Base-by-base conservation (phyloP, 2,329 filamentous ascomycete species). In the Xylogone sp. region DNA sequence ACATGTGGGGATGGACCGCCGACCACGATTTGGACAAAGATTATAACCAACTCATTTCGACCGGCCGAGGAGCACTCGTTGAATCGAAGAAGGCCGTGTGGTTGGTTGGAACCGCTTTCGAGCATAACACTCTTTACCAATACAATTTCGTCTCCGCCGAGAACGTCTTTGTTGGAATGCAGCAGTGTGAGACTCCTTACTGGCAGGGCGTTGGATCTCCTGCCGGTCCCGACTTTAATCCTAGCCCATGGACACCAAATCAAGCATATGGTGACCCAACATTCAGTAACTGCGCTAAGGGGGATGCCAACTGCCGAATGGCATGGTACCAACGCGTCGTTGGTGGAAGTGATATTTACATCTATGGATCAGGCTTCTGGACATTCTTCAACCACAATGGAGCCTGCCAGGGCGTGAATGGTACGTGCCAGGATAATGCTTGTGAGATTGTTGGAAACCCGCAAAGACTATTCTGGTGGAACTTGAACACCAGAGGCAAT, bases 161-260 rank as follows among this genome's bases (percentile, higher is more conserved):
- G 44, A 77, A 88, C 60, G 68, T 87, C 50, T 84, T 79, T 65
- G 77, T 83, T 61, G 83, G 82, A 18, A 76, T 83, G 59, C 78
- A 84, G 45, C 86, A 90, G 63, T 84, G 84, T 46, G 86, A 89
- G 66, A 84, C 85, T 3, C 80, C 86, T 0, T 89, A 89, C 68
- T 87, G 78, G 68, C 86, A 89, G 66, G 68, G 65, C 2, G 51
- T 54, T 13, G 62, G 62, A 10, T 27, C 24, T 10, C 24, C 24
- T 27, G n/a, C n/a, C n/a, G n/a, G n/a, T n/a, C n/a, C n/a, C n/a
- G n/a, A n/a, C n/a, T n/a, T n/a, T n/a, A n/a, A 27, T 5, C 10
- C 34, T 50, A 6, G 69, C 71, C 3, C 73, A 73, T 4, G 59
- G 61, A 3, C 74, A 73, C 2, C 76, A 72, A 69, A 55, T 51